Conservation (phyloP, 176 grass and related monocot species). For the Zea mays region Zm-B73-REFERENCE-NAM-5.0 NC_050098.1:200113501-200114000, state of each 20-base stretch:
- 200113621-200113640: constrained; percentile 2
- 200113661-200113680: neutral
- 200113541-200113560: no score
- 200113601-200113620: neutral
- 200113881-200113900: no score
- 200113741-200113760: neutral
- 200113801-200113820: no score
- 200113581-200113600: neutral
- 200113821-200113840: no score
- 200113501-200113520: neutral
- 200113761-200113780: neutral
- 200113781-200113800: no score
- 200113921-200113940: no score
- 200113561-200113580: neutral
- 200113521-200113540: neutral
- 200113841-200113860: no score
- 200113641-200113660: neutral
- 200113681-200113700: neutral
- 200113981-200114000: no score
- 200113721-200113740: neutral
- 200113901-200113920: no score
- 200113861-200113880: no score
- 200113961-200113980: no score
- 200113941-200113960: no score
- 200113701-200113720: neutral